These are phyloP conservation scores for Verruconis gallopava DNA, from an alignment of 2,329 filamentous ascomycete species.

Conservation along the genomic window DNA sequence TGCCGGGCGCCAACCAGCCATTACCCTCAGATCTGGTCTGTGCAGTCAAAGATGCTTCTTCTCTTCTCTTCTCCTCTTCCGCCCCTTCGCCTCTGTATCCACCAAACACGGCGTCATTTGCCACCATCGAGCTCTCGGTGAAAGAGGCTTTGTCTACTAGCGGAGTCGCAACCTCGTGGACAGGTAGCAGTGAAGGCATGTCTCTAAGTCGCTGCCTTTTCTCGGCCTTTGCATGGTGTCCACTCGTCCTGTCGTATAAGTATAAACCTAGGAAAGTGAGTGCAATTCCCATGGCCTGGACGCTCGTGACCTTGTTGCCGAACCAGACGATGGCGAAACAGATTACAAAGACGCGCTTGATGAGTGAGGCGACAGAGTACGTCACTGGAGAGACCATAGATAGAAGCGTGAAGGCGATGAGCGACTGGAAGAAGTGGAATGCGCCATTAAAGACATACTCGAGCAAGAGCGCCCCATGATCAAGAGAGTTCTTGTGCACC, in stretches of 20 bases:
- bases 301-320: constrained; percentile 67
- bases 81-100: neutral
- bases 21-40: constrained; percentile 28
- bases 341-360: constrained; percentile 96
- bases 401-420: constrained; percentile 82
- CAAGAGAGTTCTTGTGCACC: constrained; percentile 60
- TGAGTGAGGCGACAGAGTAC: constrained; percentile 88
- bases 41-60: constrained; percentile 36
- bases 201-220: constrained; percentile 48
- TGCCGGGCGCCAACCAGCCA: constrained; percentile 62
- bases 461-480: constrained; percentile 48
- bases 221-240: constrained; percentile 62
- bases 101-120: constrained; percentile 12
- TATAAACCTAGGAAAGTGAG: constrained; percentile 90
- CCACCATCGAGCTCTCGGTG: constrained; percentile 17
- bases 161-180: constrained; percentile 16
- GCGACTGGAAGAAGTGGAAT: constrained; percentile 93
- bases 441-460: constrained; percentile 96
- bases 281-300: constrained; percentile 74
- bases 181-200: constrained; percentile 24
- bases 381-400: constrained; percentile 93
- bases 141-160: neutral
- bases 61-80: constrained; percentile 38
- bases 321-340: constrained; percentile 94
- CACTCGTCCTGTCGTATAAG: constrained; percentile 80